Conservation (phyloP, 345 rosid genomes). For the Toxicodendron radicans region DNA sequence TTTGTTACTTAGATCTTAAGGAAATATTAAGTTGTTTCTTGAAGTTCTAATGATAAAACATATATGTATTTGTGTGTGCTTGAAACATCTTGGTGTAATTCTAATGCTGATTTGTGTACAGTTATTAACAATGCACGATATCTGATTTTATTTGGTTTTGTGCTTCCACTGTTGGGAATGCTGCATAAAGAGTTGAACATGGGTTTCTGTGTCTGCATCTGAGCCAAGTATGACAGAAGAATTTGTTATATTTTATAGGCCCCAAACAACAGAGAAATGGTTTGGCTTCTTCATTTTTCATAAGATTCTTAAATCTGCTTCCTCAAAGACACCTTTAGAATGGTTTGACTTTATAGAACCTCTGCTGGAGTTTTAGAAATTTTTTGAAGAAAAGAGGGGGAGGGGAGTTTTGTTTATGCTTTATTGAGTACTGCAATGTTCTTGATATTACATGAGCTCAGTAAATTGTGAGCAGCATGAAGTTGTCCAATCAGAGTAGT, state of each 20-base stretch:
- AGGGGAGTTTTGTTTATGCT: not conserved
- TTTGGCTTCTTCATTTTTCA: not conserved
- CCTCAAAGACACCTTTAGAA: not conserved
- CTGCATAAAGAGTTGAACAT: not conserved
- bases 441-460: slow-evolving; percentile 3
- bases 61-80: not conserved
- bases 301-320: not conserved
- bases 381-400: not conserved
- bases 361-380: not conserved
- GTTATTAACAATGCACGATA: not conserved
- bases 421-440: not conserved
- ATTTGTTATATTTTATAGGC: not conserved
- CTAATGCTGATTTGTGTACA: not conserved
- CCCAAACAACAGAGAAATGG: not conserved
- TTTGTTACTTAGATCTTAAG: not conserved
- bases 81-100: not conserved
- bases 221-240: not conserved
- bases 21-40: not conserved
- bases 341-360: not conserved
- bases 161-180: not conserved
- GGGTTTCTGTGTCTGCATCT: not conserved
- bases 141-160: not conserved
- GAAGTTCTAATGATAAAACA: not conserved
- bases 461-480: not conserved
- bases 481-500: not conserved